Conservation (phyloP, 2,329 filamentous ascomycete genomes). For the Juglanconis sp. region DNA sequence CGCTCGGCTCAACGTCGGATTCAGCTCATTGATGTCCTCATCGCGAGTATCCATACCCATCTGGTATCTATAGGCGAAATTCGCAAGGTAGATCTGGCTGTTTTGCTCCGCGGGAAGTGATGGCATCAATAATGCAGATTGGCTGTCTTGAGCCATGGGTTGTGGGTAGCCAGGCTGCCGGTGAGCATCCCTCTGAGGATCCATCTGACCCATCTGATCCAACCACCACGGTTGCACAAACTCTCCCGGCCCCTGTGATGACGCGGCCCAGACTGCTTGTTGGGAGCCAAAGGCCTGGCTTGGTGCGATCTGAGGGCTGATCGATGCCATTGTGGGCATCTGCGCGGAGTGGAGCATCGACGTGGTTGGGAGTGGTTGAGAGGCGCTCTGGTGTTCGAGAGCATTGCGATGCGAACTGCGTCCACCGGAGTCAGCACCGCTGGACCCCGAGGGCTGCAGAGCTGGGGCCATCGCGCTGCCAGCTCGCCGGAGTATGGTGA, state of each 20-base stretch:
- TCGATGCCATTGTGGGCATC: neutral
- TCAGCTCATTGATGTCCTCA: neutral
- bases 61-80: neutral
- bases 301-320: neutral
- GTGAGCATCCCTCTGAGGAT: neutral
- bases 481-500: constrained; percentile 63
- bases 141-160: neutral
- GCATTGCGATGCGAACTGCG: neutral
- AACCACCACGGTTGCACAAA: neutral
- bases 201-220: neutral
- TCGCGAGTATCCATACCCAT: neutral
- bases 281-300: neutral
- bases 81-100: neutral
- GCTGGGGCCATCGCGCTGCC: neutral
- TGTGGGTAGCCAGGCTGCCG: neutral
- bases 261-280: neutral
- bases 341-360: neutral
- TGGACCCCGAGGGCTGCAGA: neutral
- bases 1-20: neutral
- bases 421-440: neutral
- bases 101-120: neutral
- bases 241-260: neutral
- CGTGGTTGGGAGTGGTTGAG: neutral
- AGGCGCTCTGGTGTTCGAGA: neutral
- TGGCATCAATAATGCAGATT: neutral